Evolutionary conservation across 2,329 filamentous ascomycete species (phyloP).

Genomic region (Coniochaeta sp.): DNA sequence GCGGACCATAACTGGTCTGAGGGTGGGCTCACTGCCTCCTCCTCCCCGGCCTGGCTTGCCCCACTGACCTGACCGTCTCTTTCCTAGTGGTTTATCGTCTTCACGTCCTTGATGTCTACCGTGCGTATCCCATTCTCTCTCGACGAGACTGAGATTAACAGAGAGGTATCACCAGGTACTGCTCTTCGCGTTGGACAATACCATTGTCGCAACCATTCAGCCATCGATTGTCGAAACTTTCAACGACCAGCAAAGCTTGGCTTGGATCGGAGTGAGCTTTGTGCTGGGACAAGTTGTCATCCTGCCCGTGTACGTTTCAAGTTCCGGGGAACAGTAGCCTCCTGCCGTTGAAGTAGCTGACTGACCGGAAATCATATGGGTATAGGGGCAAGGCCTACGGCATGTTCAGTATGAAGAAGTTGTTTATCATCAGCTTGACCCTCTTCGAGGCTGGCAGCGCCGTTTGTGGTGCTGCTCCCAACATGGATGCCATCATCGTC

Average conservation of each 20-base stretch:
- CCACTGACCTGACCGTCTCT: background rate
- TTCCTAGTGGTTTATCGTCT: background rate
- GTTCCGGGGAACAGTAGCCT: background rate
- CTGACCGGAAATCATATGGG: background rate
- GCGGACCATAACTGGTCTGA: background rate
- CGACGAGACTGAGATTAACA: background rate
- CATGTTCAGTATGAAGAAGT: slow-evolving; percentile 33
- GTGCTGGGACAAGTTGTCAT: slow-evolving; percentile 26
- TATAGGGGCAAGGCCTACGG: slow-evolving; percentile 25
- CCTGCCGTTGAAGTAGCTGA: background rate
- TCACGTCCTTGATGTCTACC: background rate
- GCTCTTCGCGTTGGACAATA: slow-evolving; percentile 39
- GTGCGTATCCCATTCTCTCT: background rate
- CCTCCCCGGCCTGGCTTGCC: background rate
- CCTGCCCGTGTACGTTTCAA: slow-evolving; percentile 16
- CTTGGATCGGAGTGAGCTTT: slow-evolving; percentile 35
- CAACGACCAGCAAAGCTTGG: slow-evolving; percentile 25
- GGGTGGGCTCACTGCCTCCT: background rate
- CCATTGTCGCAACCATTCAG: slow-evolving; percentile 39
- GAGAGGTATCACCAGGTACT: slow-evolving; percentile 11
- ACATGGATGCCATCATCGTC: slow-evolving; percentile 38
- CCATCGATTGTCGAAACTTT: slow-evolving; percentile 27
- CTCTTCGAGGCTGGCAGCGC: slow-evolving; percentile 22
- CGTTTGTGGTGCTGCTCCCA: slow-evolving; percentile 34
- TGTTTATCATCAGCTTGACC: slow-evolving; percentile 15